Conservation (phyloP, 306 rosid genomes). For the Glycine tomentella region DNA sequence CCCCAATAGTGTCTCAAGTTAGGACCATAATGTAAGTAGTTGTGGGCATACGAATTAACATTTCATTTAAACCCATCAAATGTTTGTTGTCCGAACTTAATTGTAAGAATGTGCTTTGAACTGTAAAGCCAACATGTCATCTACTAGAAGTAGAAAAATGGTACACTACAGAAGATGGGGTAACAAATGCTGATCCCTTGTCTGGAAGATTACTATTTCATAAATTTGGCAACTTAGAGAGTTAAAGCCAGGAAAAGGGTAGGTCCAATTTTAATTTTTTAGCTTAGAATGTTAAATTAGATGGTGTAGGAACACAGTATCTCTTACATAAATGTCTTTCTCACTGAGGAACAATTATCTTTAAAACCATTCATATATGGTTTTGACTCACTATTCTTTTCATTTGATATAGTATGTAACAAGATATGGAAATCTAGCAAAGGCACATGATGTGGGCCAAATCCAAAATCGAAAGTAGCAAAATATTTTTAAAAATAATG, state of each 20-base stretch:
- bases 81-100: conserved; percentile 51
- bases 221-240: conserved; percentile 38
- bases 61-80: conserved; percentile 48
- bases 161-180: conserved; percentile 32
- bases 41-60: conserved; percentile 37
- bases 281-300: no score
- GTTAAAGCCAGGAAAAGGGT: conserved; percentile 33
- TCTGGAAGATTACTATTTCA: conserved; percentile 28
- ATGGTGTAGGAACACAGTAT: no score
- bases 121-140: conserved; percentile 41
- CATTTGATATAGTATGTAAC: conserved; percentile 31
- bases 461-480: conserved; percentile 32
- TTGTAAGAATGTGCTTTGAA: conserved; percentile 49
- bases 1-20: conserved; percentile 34
- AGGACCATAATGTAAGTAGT: conserved; percentile 39
- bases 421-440: conserved; percentile 48
- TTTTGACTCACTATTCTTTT: conserved; percentile 23
- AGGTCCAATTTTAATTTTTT: neutral
- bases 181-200: conserved; percentile 41
- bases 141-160: conserved; percentile 15
- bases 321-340: no score
- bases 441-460: conserved; percentile 66
- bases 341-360: no score
- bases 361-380: neutral
- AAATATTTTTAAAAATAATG: conserved; percentile 19